Evolutionary conservation across 768 basidiomycete species (phyloP).

Genomic region (Serendipita indica): DNA sequence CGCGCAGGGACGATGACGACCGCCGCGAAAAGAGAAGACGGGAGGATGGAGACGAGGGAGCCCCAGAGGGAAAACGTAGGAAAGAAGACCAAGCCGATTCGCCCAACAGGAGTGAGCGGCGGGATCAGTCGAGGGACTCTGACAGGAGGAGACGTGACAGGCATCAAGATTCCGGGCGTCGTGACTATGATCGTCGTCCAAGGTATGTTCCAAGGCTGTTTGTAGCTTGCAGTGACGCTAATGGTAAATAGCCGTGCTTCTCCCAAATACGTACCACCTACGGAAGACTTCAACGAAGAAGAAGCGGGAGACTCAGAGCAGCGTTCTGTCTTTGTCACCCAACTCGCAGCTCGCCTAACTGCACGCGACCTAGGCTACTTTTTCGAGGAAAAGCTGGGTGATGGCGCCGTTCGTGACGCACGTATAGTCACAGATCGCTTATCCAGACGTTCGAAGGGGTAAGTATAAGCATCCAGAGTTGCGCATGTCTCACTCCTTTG

Average conservation of each 20-base stretch:
- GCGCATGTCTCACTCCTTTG: constrained; percentile 13
- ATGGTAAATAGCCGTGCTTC: constrained; percentile 46
- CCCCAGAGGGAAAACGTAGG: constrained; percentile 29
- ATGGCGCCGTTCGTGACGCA: constrained; percentile 87
- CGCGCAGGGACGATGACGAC: constrained; percentile 12
- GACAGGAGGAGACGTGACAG: constrained; percentile 32
- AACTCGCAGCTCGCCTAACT: constrained; percentile 91
- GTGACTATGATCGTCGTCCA: constrained; percentile 11
- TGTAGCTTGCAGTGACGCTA: not conserved
- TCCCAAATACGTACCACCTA: constrained; percentile 50
- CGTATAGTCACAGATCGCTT: constrained; percentile 91
- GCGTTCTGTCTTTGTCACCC: constrained; percentile 96
- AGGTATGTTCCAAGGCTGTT: not conserved
- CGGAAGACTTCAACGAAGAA: constrained; percentile 65
- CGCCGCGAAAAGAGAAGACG: constrained; percentile 12
- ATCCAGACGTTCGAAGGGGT: constrained; percentile 98
- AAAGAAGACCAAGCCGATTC: constrained; percentile 33
- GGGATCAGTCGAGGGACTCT: constrained; percentile 37
- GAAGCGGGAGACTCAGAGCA: constrained; percentile 95
- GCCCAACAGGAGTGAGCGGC: constrained; percentile 30
- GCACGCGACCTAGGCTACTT: constrained; percentile 96
- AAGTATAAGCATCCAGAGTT: constrained; percentile 17
- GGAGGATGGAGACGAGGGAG: constrained; percentile 10
- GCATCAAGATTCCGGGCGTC: constrained; percentile 5
- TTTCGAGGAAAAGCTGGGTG: constrained; percentile 93